Evolutionary conservation across 345 rosid species (phyloP), one percentile per base, ranked within the genome.

Genomic region (Citrus australasica): DNA sequence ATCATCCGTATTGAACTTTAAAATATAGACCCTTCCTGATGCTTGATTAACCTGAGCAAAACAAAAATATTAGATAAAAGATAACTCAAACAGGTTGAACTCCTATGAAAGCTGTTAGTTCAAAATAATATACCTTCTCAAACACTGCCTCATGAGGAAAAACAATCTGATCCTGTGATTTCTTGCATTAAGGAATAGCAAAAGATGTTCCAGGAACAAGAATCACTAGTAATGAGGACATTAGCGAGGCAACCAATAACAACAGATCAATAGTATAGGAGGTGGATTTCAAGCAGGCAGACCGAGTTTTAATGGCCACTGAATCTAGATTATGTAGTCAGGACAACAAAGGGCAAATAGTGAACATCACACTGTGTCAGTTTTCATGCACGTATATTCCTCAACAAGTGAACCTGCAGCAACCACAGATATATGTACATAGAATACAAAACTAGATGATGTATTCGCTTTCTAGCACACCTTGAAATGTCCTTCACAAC

Each of bases 141-240:
- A 96, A 96, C 68, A 87, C 86, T 56, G 97, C 99, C 85, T 96
- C 99, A 69, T 91, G 92, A 8, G 98, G 98, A 79, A 96, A 93
- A 77, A 96, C 84, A 77, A 95, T 93, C 70, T 91, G 99, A 87
- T 95, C 97, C 99, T 95, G 76, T 70, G 40, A 83, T 70, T 33
- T 67, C 56, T 76, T 61, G 64, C 9, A 87, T 95, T 83, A 95
- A 93, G 97, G 89, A 81, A 82, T 83, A 82, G 2, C 13, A 53
- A 22, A 25, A 25, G 63, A 27, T 48, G 63, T 27, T 56, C 69
- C 73, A 62, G 46, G 46, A 48, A 75, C 40, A 6, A 27, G 48
- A n/a, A 56, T 27, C 30, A 71, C 77, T 42, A n/a, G 16, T 28
- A 73, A 62, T 27, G 56, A n/a, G 19, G 38, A 17, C 2, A 30